Base-by-base conservation (phyloP, 208 protist genomes). In the Porcisia hertigi region DNA sequence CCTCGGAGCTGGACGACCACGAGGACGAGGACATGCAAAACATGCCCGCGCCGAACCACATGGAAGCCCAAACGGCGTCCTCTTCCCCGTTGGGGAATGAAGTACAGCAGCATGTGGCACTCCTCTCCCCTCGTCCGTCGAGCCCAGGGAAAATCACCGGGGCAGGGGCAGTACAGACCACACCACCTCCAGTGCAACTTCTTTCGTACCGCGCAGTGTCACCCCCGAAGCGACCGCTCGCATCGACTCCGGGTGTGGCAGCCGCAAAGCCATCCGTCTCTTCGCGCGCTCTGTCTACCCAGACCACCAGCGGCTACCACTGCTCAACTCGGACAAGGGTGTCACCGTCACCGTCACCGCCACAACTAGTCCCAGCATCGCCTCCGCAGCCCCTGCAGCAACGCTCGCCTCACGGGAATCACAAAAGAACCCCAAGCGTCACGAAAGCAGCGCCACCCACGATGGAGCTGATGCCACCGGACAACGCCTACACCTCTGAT, bases 221-320 rank as follows among this genome's bases (percentile, higher is more conserved):
- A 34, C 62, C 30, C 39, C 39, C 39, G 3, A 45, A 16, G 23
- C 43, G 8, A 45, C 39, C 39, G 34, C 39, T 34, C 20, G 1
- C 59, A 23, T 64, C 34, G 25, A 39, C 8, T 14, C 59, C 23
- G 59, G 30, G 16, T 36, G 30, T 45, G 34, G 59, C 23, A 64
- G 36, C 59, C 34, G 16, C 59, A 64, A 64, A 34, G 6, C 11
- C 25, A 0, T 64, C 59, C 4, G 59, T 30, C 59, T 64, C 30
- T 23, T 45, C 59, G 14, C 59, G 39, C 30, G 54, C 45, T 39
- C 11, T 36, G 16, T 45, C 20, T n/a, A 3, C 34, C 14, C 30
- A 43, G 6, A 20, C 60, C 57, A 69, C 55, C 77, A 81, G 77
- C 55, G 77, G 65, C 57, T 81, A 69, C 57, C 67, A 60, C 77